These are phyloP conservation scores for Prunus fruticosa DNA, from an alignment of 306 rosid genomes.

Conservation along the genomic window DNA sequence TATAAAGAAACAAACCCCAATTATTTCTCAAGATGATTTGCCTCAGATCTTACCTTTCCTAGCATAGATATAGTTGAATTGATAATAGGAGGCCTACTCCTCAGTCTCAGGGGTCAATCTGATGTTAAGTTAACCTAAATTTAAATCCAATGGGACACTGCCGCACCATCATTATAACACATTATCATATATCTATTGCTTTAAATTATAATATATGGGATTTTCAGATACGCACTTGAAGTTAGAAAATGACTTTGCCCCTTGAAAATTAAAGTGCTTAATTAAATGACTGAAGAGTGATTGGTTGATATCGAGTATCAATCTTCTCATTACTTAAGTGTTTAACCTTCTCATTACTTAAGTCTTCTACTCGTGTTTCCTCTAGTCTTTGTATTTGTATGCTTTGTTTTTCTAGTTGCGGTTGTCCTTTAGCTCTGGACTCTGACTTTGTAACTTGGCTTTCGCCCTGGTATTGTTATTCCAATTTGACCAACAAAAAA, in stretches of 20 bases:
- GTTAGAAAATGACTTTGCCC: neutral
- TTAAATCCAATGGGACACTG: neutral
- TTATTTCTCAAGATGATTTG: neutral
- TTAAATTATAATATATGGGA: neutral
- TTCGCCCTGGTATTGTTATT: no score
- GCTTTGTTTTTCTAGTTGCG: no score
- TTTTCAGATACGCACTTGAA: neutral
- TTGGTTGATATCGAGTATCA: neutral
- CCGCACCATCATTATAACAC: neutral
- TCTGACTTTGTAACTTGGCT: no score
- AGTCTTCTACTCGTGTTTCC: no score
- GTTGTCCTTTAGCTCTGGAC: no score
- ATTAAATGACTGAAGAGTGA: neutral
- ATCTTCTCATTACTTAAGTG: neutral
- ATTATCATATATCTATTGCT: neutral
- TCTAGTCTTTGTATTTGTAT: no score
- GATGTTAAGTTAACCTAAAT: constrained; percentile 13
- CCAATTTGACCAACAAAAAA: no score
- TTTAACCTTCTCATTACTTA: no score
- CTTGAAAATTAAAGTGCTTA: neutral
- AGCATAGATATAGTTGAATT: neutral
- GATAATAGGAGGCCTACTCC: neutral
- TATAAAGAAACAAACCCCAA: neutral
- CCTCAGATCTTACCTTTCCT: constrained; percentile 12
- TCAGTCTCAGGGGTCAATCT: neutral